Evolutionary conservation across 768 basidiomycete species (phyloP), one percentile per base, ranked within the genome.

Genomic region (Gymnopilus junonius): DNA sequence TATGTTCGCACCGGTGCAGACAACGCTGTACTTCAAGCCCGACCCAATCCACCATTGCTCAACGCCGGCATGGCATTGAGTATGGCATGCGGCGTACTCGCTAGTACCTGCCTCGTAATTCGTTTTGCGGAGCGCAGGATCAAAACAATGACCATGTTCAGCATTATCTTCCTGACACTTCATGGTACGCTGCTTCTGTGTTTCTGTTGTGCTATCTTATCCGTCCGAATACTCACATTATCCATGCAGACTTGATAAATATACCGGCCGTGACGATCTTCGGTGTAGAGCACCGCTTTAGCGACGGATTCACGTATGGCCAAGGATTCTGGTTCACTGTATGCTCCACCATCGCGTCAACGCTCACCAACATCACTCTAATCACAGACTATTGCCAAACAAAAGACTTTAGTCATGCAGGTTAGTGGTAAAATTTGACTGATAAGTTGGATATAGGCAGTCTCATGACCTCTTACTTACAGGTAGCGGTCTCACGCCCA

Each of bases 401-500:
- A 0, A 78, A 82, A 1, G 82, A 92, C 59, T 94, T 95, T 66
- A 75, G 77, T 1, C 82, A 78, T 51, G 87, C 86, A 57, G 92
- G 92, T 87, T 66, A 39, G 42, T 25, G 1, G 8, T 29, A 27
- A 14, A 25, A 31, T 56, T 8, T 15, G 21, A 35, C 23, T 54
- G 32, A 60, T 29, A 53, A 23, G 2, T 12, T 2, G 1, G 11
- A 51, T 10, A 31, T 29, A 20, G 17, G 25, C 32, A 46, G 29
- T 15, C 53, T 54, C 65, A 31, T 34, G 40, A 20, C 31, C 20
- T 25, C 40, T 4, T 31, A 37, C 10, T 20, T 51, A 23, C 56
- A 92, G 91, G 89, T 4, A 93, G 91, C 65, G 94, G 94, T 1
- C 76, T 95, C 40, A 95, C 93, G 0, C 83, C 83, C 23, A 93